These are phyloP conservation scores for Alloteropsis semialata DNA, from an alignment of 176 grass and related monocot species.

Conservation along the genomic window DNA sequence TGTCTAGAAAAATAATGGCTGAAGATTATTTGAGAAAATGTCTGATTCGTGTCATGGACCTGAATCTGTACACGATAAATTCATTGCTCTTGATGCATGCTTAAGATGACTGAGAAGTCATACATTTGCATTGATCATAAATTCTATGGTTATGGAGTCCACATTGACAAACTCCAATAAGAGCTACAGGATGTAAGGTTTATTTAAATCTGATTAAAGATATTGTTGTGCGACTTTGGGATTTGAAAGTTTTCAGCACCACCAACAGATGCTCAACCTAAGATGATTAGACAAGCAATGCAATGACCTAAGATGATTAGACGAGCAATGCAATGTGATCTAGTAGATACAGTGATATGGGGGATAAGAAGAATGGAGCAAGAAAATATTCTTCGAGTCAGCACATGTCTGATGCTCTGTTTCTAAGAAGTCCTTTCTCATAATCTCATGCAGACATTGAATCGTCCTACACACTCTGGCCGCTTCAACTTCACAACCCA, in stretches of 20 bases:
- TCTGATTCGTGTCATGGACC: not conserved
- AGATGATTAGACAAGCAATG: not conserved
- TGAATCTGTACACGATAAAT: not conserved
- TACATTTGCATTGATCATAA: not conserved
- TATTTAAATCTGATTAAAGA: slow-evolving; percentile 5
- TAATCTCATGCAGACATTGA: slow-evolving; percentile 42
- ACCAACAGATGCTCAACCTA: not conserved
- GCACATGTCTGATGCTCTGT: not conserved
- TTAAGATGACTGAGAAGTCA: not conserved
- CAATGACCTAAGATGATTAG: not conserved
- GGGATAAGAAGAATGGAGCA: not conserved
- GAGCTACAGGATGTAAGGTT: not conserved
- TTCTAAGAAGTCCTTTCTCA: not conserved
- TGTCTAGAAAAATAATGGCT: not conserved
- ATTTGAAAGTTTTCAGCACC: not conserved
- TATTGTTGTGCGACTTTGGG: not conserved
- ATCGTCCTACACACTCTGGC: slow-evolving; percentile 54
- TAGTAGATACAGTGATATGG: not conserved
- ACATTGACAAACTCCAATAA: not conserved
- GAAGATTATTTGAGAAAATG: not conserved
- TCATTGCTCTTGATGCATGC: not conserved
- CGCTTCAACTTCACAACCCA: slow-evolving; percentile 52
- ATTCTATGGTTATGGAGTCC: not conserved
- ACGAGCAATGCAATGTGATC: not conserved
- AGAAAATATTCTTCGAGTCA: not conserved